Base-by-base conservation (phyloP, 2,329 filamentous ascomycete genomes). In the Drechslera avenae region DNA sequence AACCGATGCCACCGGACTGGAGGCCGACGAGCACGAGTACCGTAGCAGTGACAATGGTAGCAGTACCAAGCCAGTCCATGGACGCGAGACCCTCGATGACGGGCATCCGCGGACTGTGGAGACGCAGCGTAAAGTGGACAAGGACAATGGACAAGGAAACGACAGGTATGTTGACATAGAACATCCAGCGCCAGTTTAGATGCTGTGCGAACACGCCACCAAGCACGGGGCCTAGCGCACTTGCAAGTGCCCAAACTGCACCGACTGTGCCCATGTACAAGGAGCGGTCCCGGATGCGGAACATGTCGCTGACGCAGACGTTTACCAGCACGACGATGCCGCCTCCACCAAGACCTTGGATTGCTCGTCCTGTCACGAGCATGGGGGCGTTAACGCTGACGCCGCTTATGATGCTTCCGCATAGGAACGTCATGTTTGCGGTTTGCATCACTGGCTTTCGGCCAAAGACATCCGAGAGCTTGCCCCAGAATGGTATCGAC, bases 291-390 rank as follows among this genome's bases (percentile, higher is more conserved):
- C 71, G 63, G 17, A 73, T 66, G n/a, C 45, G 51, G 46, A 84
- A 85, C 34, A 85, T 56, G 66, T 85, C 82, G 1, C 77, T 79
- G 32, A 85, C 80, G 26, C 76, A 79, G 45, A 85, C 80, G 17
- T 77, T 78, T 3, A 82, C 78, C 35, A 85, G 61, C 45, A 80
- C 77, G 2, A 81, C 71, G 32, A 84, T 66, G 1, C 81, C 82
- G 4, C 80, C 81, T 10, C 79, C 81, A 2, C 79, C 81, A 6
- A 79, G 69, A 5, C 83, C 83, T 59, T 85, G 81, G 9, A 85
- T 57, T 0, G 78, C 76, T 21, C 83, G 73, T 3, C 79, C 81
- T 2, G 74, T 75, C 39, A 85, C 81, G 31, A 85, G 66, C 77
- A 81, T 81, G 1, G 68, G 52, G 66, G 83, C 82, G 51, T 71